A percentile compares a stretch with the other conserved stretches of the same genome.
phyloP scores from a whole-genome alignment of 2,329 filamentous ascomycete genomes.

The Colletotrichum sp. region DNA sequence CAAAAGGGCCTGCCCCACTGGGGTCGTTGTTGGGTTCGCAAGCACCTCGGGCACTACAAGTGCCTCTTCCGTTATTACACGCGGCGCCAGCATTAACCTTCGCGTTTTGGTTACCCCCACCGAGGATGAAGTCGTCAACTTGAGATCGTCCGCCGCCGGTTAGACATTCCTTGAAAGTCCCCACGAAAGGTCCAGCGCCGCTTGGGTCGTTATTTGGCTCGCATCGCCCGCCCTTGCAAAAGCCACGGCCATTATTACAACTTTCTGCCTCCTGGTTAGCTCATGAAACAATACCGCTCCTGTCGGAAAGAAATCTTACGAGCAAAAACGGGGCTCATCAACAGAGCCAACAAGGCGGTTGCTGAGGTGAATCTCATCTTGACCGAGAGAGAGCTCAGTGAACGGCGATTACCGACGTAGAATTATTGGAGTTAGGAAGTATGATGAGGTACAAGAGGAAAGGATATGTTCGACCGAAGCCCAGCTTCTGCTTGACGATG shows the following conservation, averaged over 20 bases:
- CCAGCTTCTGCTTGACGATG: background rate
- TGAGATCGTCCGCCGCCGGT: background rate
- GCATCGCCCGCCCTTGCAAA: background rate
- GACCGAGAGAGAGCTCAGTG: background rate
- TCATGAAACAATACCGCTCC: background rate
- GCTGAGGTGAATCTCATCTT: background rate
- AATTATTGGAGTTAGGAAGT: background rate
- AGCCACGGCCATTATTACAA: background rate
- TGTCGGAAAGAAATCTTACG: background rate
- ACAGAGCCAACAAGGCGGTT: background rate
- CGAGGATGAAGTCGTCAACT: background rate
- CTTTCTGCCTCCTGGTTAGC: background rate
- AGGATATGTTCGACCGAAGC: background rate
- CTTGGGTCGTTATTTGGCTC: background rate
- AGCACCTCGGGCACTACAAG: background rate
- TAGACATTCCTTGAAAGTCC: background rate
- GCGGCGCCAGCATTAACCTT: background rate
- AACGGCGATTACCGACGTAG: rapidly evolving
- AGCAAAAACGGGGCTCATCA: background rate
- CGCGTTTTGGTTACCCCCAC: background rate
- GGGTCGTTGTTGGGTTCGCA: background rate
- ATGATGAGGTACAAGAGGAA: background rate
- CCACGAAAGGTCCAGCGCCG: background rate
- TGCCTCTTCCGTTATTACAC: background rate
- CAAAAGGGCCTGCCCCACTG: background rate